phyloP scores from a whole-genome alignment of 1,284 basidiomycete species.

The Ganoderma sinense region DNA sequence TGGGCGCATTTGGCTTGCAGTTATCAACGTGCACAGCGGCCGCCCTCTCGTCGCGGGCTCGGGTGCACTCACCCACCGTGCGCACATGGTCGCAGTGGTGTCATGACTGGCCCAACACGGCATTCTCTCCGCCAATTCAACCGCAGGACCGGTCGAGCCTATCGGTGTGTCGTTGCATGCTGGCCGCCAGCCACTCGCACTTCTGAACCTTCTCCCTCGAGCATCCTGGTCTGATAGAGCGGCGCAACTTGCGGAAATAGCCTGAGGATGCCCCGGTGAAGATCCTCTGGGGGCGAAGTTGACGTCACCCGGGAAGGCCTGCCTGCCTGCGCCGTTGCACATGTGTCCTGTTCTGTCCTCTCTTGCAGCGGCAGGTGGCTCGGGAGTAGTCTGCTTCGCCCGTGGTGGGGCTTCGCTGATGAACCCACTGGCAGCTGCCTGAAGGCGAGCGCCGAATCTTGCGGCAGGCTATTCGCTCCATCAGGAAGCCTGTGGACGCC shows the following conservation, averaged over 20 bases:
- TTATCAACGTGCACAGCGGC: not conserved
- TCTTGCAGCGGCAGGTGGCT: not conserved
- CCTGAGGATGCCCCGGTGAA: not conserved
- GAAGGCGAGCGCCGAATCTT: not conserved
- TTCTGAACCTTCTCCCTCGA: not conserved
- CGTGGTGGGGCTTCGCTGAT: not conserved
- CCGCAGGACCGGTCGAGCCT: not conserved
- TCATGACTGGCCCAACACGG: not conserved
- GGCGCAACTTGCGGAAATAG: not conserved
- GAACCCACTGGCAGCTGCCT: not conserved
- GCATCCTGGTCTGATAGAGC: not conserved
- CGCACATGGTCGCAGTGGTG: not conserved
- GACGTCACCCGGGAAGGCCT: not conserved
- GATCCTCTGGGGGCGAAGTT: not conserved
- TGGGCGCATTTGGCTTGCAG: not conserved
- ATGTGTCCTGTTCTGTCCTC: not conserved
- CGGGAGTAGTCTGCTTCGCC: not conserved
- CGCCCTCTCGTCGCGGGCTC: not conserved
- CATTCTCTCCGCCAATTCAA: not conserved
- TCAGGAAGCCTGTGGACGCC: not conserved
- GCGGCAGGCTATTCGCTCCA: not conserved
- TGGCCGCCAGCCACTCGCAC: not conserved
- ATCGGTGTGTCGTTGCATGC: not conserved
- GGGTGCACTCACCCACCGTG: not conserved
- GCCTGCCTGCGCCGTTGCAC: not conserved